Conservation (phyloP, 2,329 filamentous ascomycete species). For the Zymoseptoria brevis region DNA sequence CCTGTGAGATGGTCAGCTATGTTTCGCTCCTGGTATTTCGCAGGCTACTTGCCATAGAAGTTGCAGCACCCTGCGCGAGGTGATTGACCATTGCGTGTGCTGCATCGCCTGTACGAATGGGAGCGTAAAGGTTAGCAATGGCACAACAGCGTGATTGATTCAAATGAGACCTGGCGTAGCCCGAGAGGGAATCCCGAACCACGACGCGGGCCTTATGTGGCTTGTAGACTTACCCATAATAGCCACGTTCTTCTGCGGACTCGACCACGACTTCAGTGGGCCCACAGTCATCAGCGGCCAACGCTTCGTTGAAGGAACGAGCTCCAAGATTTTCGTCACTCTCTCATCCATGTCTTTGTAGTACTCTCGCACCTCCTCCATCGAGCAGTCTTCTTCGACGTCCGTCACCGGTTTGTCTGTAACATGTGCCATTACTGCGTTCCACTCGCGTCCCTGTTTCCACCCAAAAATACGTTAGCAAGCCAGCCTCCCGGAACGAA, state of each 20-base stretch:
- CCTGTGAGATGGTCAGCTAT: slow-evolving; percentile 7
- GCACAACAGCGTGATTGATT: no score
- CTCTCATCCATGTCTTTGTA: slow-evolving; percentile 40
- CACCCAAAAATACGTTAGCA: no score
- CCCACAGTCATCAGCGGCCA: slow-evolving; percentile 39
- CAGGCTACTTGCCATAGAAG: slow-evolving; percentile 26
- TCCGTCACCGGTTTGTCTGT: slow-evolving; percentile 26
- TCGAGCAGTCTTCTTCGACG: slow-evolving; percentile 29
- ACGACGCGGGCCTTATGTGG: neutral
- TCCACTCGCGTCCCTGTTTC: slow-evolving; percentile 32
- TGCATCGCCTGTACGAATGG: slow-evolving; percentile 19
- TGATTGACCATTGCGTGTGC: slow-evolving; percentile 38
- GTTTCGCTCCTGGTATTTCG: neutral
- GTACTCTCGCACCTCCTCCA: slow-evolving; percentile 36
- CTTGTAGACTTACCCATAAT: slow-evolving; percentile 32
- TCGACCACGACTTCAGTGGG: slow-evolving; percentile 35
- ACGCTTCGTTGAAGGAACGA: slow-evolving; percentile 25
- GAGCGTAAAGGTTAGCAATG: no score
- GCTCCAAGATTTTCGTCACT: slow-evolving; percentile 34
- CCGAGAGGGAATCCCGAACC: no score
- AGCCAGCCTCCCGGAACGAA: no score
- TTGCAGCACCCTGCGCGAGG: slow-evolving; percentile 40
- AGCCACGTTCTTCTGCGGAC: slow-evolving; percentile 34
- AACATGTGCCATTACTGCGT: slow-evolving; percentile 39
- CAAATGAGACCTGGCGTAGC: no score